Conservation (phyloP, 2,329 filamentous ascomycete genomes). For the Aquanectria penicillioides region DNA sequence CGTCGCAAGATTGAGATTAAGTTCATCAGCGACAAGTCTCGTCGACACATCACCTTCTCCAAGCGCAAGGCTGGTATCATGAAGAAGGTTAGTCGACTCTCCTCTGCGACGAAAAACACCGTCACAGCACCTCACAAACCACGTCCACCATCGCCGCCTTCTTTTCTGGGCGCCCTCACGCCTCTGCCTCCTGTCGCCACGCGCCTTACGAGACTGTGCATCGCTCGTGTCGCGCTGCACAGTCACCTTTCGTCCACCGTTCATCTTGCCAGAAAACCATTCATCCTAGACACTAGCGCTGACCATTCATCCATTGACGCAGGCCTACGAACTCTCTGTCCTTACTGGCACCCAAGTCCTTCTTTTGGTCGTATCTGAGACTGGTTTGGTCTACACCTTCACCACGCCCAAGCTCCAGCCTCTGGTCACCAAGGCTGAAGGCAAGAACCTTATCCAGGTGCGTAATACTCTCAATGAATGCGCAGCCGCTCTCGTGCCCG, state of each 20-base stretch:
- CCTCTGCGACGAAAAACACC: background rate
- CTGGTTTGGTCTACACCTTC: conserved; percentile 96
- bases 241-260: background rate
- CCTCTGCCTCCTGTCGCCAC: background rate
- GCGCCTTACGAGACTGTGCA: conserved; percentile 5
- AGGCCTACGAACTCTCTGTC: conserved; percentile 98
- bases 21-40: conserved; percentile 99
- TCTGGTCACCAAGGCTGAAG: conserved; percentile 96
- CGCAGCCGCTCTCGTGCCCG: background rate
- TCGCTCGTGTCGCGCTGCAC: background rate
- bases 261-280: background rate
- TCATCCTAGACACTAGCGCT: conserved; percentile 24
- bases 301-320: conserved; percentile 31
- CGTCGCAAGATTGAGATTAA: conserved; percentile 99
- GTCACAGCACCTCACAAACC: conserved; percentile 1
- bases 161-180: no score
- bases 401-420: conserved; percentile 98
- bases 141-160: background rate
- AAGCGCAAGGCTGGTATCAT: conserved; percentile 99
- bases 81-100: conserved; percentile 85
- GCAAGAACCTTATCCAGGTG: conserved; percentile 99
- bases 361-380: conserved; percentile 95
- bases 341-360: conserved; percentile 98
- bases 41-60: conserved; percentile 98
- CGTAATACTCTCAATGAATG: conserved; percentile 42